Base-by-base conservation (phyloP, 441 rosid species). In the Manihot esculenta region DNA sequence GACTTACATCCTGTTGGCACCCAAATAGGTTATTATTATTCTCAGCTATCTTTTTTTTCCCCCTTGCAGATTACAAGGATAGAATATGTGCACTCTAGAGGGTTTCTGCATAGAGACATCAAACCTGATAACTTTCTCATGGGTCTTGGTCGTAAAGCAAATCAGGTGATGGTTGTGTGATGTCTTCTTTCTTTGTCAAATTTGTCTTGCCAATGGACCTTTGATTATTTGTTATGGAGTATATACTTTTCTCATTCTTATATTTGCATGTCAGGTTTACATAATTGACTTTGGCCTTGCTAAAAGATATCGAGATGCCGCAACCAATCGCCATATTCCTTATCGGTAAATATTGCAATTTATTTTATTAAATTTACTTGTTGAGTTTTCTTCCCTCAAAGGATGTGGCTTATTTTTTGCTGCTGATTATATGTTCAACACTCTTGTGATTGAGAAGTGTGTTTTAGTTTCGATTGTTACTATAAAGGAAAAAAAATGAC, bases 71-170 rank as follows among this genome's bases (percentile, higher is more conserved):
- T 94, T 35, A 84, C 99, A 24, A 90, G 99, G 77, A 90, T 92
- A 71, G 97, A 90, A 51, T 92, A 80, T 75, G 90, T 88, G 58
- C 97, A 94, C 76, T 89, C 97, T 8, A 94, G 89, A 82, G 97
- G 97, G 30, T 92, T 87, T 83, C 81, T 94, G 68, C 97, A 92
- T 73, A 88, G 97, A 83, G 97, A 92, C 75, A 92, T 94, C 35
- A 92, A 92, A 68, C 99, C 99, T 0, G 99, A 94, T 83, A 92
- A 94, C 87, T 94, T 92, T 54, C 94, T 94, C 65, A 94, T 94
- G 97, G 99, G 97, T 51, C 87, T 92, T 44, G 95, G 96, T 17
- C 86, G 94, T 20, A 92, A 91, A 83, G 99, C 99, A 47, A 91
- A 88, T 82, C 98, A 93, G 42, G 42, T 38, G 42, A 38, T 38